Percentiles rank a stretch among this genome's conserved stretches.
Conservation (phyloP, 2,329 filamentous ascomycete species). For the Metarhizium humberi region DNA sequence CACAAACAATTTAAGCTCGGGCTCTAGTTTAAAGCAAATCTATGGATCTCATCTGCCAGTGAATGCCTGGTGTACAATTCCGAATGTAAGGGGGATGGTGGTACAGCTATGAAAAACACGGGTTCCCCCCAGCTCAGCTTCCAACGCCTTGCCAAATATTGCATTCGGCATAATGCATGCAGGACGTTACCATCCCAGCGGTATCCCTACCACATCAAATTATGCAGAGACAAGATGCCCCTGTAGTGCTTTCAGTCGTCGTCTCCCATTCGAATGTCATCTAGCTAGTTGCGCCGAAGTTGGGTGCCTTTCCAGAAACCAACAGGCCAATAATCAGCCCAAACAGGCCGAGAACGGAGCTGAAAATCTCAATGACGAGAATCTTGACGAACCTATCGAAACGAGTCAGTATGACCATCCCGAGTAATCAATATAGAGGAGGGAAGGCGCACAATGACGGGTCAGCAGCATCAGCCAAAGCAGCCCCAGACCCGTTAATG, state of each 20-base stretch:
- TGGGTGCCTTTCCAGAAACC: conserved; percentile 68
- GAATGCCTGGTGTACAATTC: conserved; percentile 25
- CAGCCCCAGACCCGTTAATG: conserved; percentile 95
- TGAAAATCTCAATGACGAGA: conserved; percentile 98
- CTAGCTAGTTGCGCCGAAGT: conserved; percentile 11
- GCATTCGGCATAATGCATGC: conserved; percentile 24
- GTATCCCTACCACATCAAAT: not conserved
- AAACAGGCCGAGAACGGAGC: conserved; percentile 91
- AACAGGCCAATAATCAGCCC: conserved; percentile 91
- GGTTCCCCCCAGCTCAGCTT: conserved; percentile 23
- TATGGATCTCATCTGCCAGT: conserved; percentile 13
- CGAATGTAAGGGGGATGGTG: conserved; percentile 18
- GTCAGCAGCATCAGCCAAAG: conserved; percentile 91
- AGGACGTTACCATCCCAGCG: not conserved
- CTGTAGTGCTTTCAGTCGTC: not conserved
- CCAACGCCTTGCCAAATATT: conserved; percentile 29
- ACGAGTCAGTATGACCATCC: conserved; percentile 12
- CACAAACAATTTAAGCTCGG: not conserved
- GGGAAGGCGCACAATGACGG: conserved; percentile 61
- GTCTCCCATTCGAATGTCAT: not conserved
- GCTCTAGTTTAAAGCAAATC: conserved; percentile 7
- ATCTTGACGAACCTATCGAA: conserved; percentile 84
- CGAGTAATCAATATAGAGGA: not conserved
- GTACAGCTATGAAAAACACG: conserved; percentile 23
- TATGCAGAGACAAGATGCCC: not conserved